These are phyloP conservation scores for Monosporascus sp. DNA, from an alignment of 2,329 filamentous ascomycete genomes.

Conservation along the genomic window DNA sequence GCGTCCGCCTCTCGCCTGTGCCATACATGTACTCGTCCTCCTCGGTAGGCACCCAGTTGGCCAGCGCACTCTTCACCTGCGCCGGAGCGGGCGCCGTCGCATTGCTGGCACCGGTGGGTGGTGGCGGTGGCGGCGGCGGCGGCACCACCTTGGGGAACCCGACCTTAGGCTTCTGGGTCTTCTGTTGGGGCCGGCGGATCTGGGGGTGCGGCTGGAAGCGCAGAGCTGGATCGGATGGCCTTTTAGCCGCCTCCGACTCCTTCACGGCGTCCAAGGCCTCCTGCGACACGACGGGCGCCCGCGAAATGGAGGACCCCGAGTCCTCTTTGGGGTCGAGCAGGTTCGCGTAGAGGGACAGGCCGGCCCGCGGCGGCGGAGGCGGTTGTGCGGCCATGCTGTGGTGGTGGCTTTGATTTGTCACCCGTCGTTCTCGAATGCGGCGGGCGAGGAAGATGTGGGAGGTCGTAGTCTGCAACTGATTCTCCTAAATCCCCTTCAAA, in stretches of 20 bases:
- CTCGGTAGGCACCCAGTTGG: conserved; percentile 72
- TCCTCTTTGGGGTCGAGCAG: conserved; percentile 59
- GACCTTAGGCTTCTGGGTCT: conserved; percentile 55
- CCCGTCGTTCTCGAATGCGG: neutral
- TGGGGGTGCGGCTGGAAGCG: conserved; percentile 67
- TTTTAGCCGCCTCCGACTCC: conserved; percentile 54
- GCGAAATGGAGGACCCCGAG: conserved; percentile 63
- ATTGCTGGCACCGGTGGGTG: conserved; percentile 13
- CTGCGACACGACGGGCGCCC: conserved; percentile 69
- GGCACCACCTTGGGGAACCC: conserved; percentile 45
- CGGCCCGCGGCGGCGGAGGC: conserved; percentile 35
- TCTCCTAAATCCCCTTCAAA: too few relatives aligned
- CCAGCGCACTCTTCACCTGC: conserved; percentile 62
- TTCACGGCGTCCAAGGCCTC: conserved; percentile 41
- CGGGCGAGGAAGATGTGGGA: too few relatives aligned
- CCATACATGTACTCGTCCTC: conserved; percentile 79
- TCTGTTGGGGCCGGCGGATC: conserved; percentile 70
- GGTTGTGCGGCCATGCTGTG: conserved; percentile 22
- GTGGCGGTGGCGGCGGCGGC: conserved; percentile 25
- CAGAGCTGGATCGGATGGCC: conserved; percentile 59
- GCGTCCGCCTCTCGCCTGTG: conserved; percentile 59
- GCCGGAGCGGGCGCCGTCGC: conserved; percentile 25
- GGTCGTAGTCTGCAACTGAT: too few relatives aligned
- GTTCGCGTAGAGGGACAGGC: conserved; percentile 78
- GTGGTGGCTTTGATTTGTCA: neutral